Evolutionary conservation across 2,329 filamentous ascomycete species (phyloP), one percentile per base, ranked within the genome.

Genomic region (Cladosporium sp.): DNA sequence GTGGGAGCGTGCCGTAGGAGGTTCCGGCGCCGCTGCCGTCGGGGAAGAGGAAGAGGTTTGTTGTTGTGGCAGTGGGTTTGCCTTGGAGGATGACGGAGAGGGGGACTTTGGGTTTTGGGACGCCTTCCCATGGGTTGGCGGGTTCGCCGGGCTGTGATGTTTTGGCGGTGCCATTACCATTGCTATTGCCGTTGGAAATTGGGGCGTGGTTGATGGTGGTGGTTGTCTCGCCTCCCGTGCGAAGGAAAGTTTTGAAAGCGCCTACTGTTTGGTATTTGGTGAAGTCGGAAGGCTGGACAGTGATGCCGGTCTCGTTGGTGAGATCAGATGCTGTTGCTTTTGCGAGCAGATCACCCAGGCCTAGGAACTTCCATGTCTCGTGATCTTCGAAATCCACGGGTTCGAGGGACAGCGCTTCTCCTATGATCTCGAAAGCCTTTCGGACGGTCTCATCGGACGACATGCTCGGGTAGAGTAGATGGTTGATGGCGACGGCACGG

Each of bases 1-100:
- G 83, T 43, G 84, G 81, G 54, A 88, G 86, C 69, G 82, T 83
- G 63, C 85, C 85, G 78, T 91, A 91, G 1, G 87, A 89, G n/a
- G 88, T 90, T 11, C 88, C 88, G 63, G 85, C 74, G 79, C 88
- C 83, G 68, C 79, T 86, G 68, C 76, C 83, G 77, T 84, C 82
- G 49, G 82, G 82, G 26, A 84, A 70, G 68, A 84, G 78, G 75
- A 83, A 84, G 70, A 84, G 78, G 71, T 82, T 83, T 76, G 86
- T 82, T 63, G 81, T 83, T 26, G 85, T 85, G 66, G 78, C 81
- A 73, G 81, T 86, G 3, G 84, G 82, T 69, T 81, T 86, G 39
- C 84, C 85, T 72, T 86, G 83, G 66, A 86, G 83, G 26, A 84
- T 79, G 69, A 86, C 80, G n/a, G 86, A 84, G 57, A 75, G 64